Conservation (phyloP, 129 eudicot species). For the Erigeron canadensis region DNA sequence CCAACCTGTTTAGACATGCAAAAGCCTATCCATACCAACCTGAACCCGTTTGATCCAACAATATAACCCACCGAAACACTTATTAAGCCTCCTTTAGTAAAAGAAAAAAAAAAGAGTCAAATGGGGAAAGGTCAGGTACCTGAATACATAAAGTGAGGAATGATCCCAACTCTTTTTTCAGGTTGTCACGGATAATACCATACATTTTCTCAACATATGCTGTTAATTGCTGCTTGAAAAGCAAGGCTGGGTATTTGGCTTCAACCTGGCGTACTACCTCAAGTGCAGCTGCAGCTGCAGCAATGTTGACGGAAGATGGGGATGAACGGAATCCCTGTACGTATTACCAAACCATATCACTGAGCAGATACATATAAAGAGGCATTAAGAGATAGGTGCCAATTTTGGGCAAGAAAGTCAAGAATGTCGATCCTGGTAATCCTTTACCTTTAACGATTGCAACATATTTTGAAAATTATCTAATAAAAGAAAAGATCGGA, state of each 20-base stretch:
- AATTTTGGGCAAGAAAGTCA: neutral
- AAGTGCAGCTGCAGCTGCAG: constrained; percentile 81
- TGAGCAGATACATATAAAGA: neutral
- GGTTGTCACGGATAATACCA: constrained; percentile 91
- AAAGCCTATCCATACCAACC: neutral
- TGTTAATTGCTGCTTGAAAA: constrained; percentile 91
- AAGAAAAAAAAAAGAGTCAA: neutral
- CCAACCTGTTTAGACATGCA: neutral
- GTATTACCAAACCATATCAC: constrained; percentile 18
- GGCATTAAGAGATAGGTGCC: neutral
- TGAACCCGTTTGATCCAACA: neutral
- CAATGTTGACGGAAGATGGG: constrained; percentile 58
- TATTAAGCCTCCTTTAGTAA: neutral
- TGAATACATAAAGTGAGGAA: constrained; percentile 80
- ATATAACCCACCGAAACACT: neutral
- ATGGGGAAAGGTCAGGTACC: constrained; percentile 39
- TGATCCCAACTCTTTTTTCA: constrained; percentile 81
- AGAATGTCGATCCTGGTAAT: neutral
- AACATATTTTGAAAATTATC: neutral
- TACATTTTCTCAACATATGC: constrained; percentile 92
- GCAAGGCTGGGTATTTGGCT: constrained; percentile 94
- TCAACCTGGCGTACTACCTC: constrained; percentile 89
- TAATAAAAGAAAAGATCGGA: neutral
- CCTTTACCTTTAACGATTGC: neutral
- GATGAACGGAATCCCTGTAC: constrained; percentile 89